Evolutionary conservation across 257 asterid species (phyloP).

Genomic region (Capsicum rhomboideum): DNA sequence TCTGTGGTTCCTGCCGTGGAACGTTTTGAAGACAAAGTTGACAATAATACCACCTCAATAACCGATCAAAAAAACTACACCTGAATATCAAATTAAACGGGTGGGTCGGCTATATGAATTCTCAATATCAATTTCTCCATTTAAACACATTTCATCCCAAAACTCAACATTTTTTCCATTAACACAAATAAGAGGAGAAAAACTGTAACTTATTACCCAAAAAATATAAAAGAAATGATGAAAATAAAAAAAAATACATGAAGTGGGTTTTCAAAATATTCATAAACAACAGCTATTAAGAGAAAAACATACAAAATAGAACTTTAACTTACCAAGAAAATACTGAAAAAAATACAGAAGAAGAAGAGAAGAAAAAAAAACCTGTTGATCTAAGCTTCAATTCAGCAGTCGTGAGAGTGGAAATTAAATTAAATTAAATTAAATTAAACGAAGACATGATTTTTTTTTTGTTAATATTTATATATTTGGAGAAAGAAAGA

Average conservation of each 20-base stretch:
- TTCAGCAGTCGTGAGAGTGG: conserved; percentile 3
- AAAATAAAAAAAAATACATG: neutral
- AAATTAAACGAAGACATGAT: neutral
- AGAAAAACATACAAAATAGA: neutral
- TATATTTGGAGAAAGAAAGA: neutral
- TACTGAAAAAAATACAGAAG: neutral
- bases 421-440: neutral
- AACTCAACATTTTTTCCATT: neutral
- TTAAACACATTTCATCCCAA: neutral
- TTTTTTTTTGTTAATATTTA: too few species aligned
- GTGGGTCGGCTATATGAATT: neutral
- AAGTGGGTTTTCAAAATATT: neutral
- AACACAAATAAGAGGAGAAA: neutral
- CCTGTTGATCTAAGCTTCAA: conserved; percentile 19
- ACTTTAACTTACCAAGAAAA: neutral
- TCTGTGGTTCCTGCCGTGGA: neutral
- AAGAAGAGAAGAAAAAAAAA: neutral
- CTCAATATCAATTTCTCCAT: neutral
- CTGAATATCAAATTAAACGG: neutral
- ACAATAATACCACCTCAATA: neutral
- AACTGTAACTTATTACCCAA: neutral
- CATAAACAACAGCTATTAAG: neutral
- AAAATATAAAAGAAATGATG: neutral
- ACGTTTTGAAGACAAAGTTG: neutral
- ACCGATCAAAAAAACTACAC: neutral